Evolutionary conservation across 305 asterid species (phyloP).

Genomic region (Euphrasia arctica): DNA sequence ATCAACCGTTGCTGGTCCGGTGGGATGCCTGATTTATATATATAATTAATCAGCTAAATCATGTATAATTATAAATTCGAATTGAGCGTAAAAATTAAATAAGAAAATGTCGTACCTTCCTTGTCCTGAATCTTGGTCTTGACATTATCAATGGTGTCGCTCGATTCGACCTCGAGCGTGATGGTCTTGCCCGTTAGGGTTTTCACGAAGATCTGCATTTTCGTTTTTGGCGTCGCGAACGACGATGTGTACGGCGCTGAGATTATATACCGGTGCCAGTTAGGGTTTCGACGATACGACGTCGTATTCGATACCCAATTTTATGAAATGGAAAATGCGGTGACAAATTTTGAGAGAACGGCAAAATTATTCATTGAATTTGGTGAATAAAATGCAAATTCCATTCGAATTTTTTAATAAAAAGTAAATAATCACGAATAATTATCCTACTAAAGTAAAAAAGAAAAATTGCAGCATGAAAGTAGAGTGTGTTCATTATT

Average conservation of each 20-base stretch:
- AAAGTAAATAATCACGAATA: too few relatives aligned
- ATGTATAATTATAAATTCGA: too few relatives aligned
- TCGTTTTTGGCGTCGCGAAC: neutral
- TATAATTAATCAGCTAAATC: neutral
- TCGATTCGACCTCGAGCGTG: conserved; percentile 70
- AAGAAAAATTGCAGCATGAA: too few relatives aligned
- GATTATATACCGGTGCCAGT: conserved; percentile 7
- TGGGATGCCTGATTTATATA: conserved; percentile 41
- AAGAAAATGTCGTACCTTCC: conserved; percentile 38
- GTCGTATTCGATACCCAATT: neutral
- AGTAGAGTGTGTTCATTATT: too few relatives aligned
- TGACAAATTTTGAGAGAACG: too few relatives aligned
- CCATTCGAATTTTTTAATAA: too few relatives aligned
- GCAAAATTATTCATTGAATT: too few relatives aligned
- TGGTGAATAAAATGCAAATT: too few relatives aligned
- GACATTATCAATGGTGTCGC: conserved; percentile 67
- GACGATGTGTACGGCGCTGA: neutral
- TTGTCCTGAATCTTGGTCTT: conserved; percentile 72
- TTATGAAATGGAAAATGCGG: too few relatives aligned
- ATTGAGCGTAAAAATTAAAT: too few relatives aligned
- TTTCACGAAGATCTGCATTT: conserved; percentile 74
- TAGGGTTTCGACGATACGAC: conserved; percentile 33
- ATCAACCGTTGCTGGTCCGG: conserved; percentile 75
- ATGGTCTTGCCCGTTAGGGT: conserved; percentile 68
- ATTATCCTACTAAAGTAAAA: too few relatives aligned